Base-by-base conservation (phyloP, 2,329 filamentous ascomycete genomes). In the Teratosphaeria pseudoeucalypti region DNA sequence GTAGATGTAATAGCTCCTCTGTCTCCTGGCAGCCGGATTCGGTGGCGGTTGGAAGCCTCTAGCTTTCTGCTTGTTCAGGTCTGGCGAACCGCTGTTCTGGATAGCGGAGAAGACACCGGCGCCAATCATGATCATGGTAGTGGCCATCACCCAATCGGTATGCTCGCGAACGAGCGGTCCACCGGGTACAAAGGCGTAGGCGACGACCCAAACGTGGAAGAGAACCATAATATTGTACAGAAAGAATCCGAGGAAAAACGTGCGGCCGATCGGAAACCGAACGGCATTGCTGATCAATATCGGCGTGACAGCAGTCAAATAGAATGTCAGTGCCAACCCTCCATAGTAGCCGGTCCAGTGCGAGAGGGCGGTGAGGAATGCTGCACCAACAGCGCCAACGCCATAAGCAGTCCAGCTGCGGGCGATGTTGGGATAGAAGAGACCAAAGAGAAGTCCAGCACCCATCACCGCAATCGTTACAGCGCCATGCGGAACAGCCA, bases 131-230 rank as follows among this genome's bases (percentile, higher is more conserved):
- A 90, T 72, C 89, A 97, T 95, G 70, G 83, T 95, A 7, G 83
- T 83, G 6, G 84, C 82, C 90, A 97, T 95, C 69, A 99, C 82
- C 89, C 92, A 96, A 72, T 97, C 92, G 1, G 92, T 99, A 70
- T 87, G 92, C 73, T 99, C 94, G 53, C 94, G 87, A 52, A 99
- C 89, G 0, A 96, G 81, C 2, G 90, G 90, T 1, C 94, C 94
- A 57, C 94, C 94, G 1, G 94, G 94, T 2, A 99, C 94, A 67
- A 99, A 99, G 12, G 94, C 94, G 69, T 99, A 99, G 2, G 94
- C 94, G 11, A 99, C 94, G 39, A 96, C 89, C 94, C 94, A 99
- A 58, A 96, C 91, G 71, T 97, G 92, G 79, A 96, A 96, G n/a
- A 99, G 82, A 4, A 96, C 87, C 77, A 97, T 77, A 68, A 97